Evolutionary conservation across 257 asterid species (phyloP).

Genomic region (Solanum pinnatisectum): DNA sequence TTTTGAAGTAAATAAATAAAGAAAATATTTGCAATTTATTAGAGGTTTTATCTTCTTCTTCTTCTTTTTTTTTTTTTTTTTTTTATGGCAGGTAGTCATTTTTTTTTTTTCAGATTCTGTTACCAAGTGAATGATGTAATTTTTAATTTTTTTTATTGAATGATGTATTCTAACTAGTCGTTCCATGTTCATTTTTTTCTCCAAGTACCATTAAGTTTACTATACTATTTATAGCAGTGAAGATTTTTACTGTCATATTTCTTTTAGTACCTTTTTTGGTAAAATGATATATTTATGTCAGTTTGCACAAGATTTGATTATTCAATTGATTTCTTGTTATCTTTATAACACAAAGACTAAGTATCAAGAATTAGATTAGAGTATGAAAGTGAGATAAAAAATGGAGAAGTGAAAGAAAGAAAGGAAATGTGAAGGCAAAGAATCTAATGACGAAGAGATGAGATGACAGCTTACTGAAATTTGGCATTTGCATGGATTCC

Average conservation of each 20-base stretch:
- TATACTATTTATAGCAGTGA: background rate
- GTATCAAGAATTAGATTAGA: background rate
- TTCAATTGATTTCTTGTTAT: background rate
- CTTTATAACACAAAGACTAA: background rate
- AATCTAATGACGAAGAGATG: constrained; percentile 2
- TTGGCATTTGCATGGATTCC: constrained; percentile 27
- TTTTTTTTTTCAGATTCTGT: background rate
- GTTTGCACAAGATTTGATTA: background rate
- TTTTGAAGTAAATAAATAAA: background rate
- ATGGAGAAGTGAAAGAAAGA: background rate
- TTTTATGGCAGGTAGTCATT: background rate
- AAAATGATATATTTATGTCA: background rate
- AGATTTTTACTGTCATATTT: background rate
- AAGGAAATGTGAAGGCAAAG: background rate
- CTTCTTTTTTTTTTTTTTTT: too few relatives aligned
- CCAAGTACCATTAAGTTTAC: background rate
- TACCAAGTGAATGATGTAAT: background rate
- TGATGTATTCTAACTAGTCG: background rate
- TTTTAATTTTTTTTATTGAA: background rate
- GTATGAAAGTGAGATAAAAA: background rate
- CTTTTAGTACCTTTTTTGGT: background rate
- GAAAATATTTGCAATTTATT: background rate
- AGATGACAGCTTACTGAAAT: constrained; percentile 19
- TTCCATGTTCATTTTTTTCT: background rate
- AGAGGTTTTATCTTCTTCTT: background rate